Conservation (phyloP, 2,329 filamentous ascomycete species). For the Aotearoamyces nothofagi region DNA sequence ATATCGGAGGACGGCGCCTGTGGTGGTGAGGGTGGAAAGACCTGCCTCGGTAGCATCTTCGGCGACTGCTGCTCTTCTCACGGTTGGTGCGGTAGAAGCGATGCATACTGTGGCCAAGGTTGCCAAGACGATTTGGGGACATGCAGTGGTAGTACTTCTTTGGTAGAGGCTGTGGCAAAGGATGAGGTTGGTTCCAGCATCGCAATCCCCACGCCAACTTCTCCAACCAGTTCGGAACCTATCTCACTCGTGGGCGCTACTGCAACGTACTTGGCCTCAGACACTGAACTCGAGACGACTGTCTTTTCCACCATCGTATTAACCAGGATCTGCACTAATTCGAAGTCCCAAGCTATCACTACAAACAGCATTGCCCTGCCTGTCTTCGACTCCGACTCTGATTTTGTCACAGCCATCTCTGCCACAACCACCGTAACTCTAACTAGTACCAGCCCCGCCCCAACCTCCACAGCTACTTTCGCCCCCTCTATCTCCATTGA, state of each 20-base stretch:
- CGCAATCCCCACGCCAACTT: too few species aligned
- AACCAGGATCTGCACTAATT: too few species aligned
- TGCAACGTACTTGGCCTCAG: too few species aligned
- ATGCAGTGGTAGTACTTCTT: too few species aligned
- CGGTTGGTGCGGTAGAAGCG: constrained; percentile 10
- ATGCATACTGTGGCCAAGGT: constrained; percentile 9
- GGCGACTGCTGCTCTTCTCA: constrained; percentile 8
- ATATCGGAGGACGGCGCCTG: too few species aligned
- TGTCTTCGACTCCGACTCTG: background rate
- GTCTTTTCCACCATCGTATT: too few species aligned
- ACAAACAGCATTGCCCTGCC: background rate
- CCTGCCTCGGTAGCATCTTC: constrained; percentile 8
- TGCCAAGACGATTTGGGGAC: constrained; percentile 6
- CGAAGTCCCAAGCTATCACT: too few species aligned
- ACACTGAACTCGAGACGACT: too few species aligned
- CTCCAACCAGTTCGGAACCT: too few species aligned
- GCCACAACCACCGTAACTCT: background rate
- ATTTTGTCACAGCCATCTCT: background rate
- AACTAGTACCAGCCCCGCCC: background rate
- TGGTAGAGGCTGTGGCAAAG: too few species aligned
- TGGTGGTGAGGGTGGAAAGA: constrained; percentile 4
- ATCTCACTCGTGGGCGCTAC: too few species aligned
- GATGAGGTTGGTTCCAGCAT: too few species aligned
- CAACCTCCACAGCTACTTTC: background rate
- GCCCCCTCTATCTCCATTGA: background rate